phyloP scores from a whole-genome alignment of 371 early-diverging fungal species.

The Lichtheimia ornata region DNA sequence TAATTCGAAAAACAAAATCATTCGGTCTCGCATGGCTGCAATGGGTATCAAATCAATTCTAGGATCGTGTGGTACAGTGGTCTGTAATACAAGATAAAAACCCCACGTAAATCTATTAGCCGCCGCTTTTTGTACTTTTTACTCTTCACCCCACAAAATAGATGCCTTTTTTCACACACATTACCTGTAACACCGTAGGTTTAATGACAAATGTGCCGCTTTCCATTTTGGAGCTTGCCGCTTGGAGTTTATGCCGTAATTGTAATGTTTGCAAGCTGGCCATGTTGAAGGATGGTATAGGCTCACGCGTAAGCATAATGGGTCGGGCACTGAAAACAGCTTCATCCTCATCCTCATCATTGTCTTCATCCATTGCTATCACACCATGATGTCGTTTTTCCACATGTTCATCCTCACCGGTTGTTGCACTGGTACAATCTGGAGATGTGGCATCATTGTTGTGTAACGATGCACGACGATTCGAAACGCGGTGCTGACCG shows the following conservation, averaged over 20 bases:
- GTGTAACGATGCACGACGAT: too few relatives aligned
- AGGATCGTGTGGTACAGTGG: constrained; percentile 36
- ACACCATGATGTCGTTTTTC: too few relatives aligned
- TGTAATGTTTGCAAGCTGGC: constrained; percentile 41
- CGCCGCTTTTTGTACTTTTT: too few relatives aligned
- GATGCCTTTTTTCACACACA: neutral
- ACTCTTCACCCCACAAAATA: too few relatives aligned
- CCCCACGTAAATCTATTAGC: neutral
- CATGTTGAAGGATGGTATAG: constrained; percentile 25
- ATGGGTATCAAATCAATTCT: constrained; percentile 41
- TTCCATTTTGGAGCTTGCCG: constrained; percentile 20
- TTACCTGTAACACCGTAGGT: constrained; percentile 46
- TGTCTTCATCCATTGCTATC: neutral
- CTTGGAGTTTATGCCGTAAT: constrained; percentile 35
- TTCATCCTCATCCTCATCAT: neutral
- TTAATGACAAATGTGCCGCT: constrained; percentile 31
- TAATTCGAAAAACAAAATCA: constrained; percentile 42
- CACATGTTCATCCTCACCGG: too few relatives aligned
- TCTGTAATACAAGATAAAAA: constrained; percentile 17
- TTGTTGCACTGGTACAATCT: too few relatives aligned
- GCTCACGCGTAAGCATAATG: constrained; percentile 15
- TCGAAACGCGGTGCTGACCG: too few relatives aligned
- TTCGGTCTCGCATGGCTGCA: constrained; percentile 37
- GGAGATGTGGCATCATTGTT: too few relatives aligned
- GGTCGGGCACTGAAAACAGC: constrained; percentile 3